Base-by-base conservation (phyloP, 768 basidiomycete species). In the Phlebiopsis gigantea region DNA sequence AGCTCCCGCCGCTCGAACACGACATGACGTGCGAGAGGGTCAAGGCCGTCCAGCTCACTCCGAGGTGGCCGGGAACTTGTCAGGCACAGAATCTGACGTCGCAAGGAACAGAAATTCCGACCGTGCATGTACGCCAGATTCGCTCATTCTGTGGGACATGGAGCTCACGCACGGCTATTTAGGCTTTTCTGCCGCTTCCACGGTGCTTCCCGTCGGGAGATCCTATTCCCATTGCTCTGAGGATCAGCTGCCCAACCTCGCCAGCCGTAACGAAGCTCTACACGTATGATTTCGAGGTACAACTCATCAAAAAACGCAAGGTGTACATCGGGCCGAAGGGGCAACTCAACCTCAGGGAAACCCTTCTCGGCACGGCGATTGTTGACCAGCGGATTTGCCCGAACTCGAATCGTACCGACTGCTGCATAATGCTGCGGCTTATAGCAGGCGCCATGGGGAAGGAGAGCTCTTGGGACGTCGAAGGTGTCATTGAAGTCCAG, bases 181-280 rank as follows among this genome's bases (percentile, higher is more conserved):
- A 79, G 77, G 62, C 77, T 25, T 73, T 72, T 6, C 47, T 77
- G 47, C 75, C 77, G 2, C 55, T 63, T n/a, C 68, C 71, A 2
- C 60, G 62, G 34, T 68, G 64, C 25, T 76, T 71, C 61, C 61
- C 75, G 24, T 73, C 77, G 5, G 77, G 77, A 8, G 72, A 76
- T 56, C 57, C 60, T 15, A 71, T 79, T 46, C 75, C 75, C 6
- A 68, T 77, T 34, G 70, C 64, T 29, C 48, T 77, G 34, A 71
- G 66, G 47, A 64, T 77, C 15, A 63, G 69, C n/a, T 75, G 71
- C 43, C 67, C 63, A 0, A 58, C 65, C 9, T 67, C 73, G 10
- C 77, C 77, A 1, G 69, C 69, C n/a, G 63, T 78, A 21, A 69
- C 72, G 8, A 67, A 67, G 49, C 64, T 77, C 14, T 68, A 77